A percentile compares a stretch with the other conserved stretches of the same genome.
Evolutionary conservation across 768 basidiomycete genomes (phyloP).

Genomic region (Naganishia onofrii): DNA sequence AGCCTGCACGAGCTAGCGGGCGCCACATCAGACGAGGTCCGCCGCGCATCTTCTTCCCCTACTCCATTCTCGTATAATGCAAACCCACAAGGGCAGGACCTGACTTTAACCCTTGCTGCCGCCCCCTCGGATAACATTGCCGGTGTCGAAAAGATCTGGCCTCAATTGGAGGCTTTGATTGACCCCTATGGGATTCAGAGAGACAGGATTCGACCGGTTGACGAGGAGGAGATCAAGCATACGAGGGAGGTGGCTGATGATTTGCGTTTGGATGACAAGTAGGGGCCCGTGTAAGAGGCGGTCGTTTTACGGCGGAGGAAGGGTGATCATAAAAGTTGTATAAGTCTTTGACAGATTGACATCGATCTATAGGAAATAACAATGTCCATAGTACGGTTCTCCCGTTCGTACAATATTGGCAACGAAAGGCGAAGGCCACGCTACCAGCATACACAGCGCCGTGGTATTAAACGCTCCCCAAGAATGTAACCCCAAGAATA

Average conservation of each 20-base stretch:
- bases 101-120: slow-evolving; percentile 25
- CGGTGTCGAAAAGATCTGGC: slow-evolving; percentile 51
- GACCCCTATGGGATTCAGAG: slow-evolving; percentile 44
- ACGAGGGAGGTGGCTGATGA: slow-evolving; percentile 47
- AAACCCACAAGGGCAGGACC: slow-evolving; percentile 13
- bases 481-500: background rate
- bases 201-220: slow-evolving; percentile 14
- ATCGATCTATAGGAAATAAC: background rate
- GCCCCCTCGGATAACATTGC: slow-evolving; percentile 34
- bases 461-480: background rate
- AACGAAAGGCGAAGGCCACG: background rate
- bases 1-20: slow-evolving; percentile 48
- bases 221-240: slow-evolving; percentile 36
- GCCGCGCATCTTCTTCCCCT: slow-evolving; percentile 36
- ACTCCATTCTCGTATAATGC: slow-evolving; percentile 25
- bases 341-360: background rate
- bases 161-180: slow-evolving; percentile 46
- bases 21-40: slow-evolving; percentile 53
- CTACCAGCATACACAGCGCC: background rate
- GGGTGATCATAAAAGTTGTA: background rate
- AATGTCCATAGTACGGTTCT: slow-evolving; percentile 1
- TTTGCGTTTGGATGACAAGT: slow-evolving; percentile 37
- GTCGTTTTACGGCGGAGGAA: background rate
- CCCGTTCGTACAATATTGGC: background rate
- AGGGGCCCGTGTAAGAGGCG: background rate